Percentiles rank a stretch among this genome's conserved stretches.
These are phyloP conservation scores for Trametes hirsuta DNA, from an alignment of 1,284 basidiomycete genomes.

Conservation along the genomic window DNA sequence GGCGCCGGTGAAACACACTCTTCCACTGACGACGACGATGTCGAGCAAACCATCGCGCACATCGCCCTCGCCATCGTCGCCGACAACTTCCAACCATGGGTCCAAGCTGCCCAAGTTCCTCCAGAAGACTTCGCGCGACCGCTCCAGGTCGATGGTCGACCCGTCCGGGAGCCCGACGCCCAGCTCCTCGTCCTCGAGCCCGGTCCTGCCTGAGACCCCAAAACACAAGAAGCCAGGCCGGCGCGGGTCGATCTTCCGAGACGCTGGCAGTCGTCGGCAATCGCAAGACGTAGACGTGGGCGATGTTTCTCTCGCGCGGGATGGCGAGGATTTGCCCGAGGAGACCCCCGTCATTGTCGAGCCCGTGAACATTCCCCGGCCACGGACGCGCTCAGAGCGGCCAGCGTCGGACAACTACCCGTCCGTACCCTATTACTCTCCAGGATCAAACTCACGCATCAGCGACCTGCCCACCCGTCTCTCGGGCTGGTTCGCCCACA, in stretches of 20 bases:
- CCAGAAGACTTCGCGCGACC: slow-evolving; percentile 62
- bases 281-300: slow-evolving; percentile 36
- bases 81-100: slow-evolving; percentile 34
- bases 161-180: slow-evolving; percentile 41
- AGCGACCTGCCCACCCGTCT: slow-evolving; percentile 63
- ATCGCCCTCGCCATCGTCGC: slow-evolving; percentile 38
- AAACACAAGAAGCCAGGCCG: slow-evolving; percentile 32
- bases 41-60: slow-evolving; percentile 33
- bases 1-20: neutral
- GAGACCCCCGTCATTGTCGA: slow-evolving; percentile 56
- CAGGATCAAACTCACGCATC: slow-evolving; percentile 40
- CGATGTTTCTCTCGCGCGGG: slow-evolving; percentile 23
- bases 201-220: slow-evolving; percentile 26
- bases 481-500: slow-evolving; percentile 79
- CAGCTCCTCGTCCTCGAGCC: slow-evolving; percentile 42
- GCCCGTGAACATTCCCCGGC: slow-evolving; percentile 44
- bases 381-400: slow-evolving; percentile 50
- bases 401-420: slow-evolving; percentile 52
- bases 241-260: slow-evolving; percentile 32
- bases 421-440: slow-evolving; percentile 40
- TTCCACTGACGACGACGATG: slow-evolving; percentile 32
- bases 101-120: slow-evolving; percentile 71
- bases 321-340: slow-evolving; percentile 36
- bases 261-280: slow-evolving; percentile 32
- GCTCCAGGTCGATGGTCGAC: slow-evolving; percentile 61